Evolutionary conservation across 2,329 filamentous ascomycete genomes (phyloP).

Genomic region (Plenodomus biglobosus): DNA sequence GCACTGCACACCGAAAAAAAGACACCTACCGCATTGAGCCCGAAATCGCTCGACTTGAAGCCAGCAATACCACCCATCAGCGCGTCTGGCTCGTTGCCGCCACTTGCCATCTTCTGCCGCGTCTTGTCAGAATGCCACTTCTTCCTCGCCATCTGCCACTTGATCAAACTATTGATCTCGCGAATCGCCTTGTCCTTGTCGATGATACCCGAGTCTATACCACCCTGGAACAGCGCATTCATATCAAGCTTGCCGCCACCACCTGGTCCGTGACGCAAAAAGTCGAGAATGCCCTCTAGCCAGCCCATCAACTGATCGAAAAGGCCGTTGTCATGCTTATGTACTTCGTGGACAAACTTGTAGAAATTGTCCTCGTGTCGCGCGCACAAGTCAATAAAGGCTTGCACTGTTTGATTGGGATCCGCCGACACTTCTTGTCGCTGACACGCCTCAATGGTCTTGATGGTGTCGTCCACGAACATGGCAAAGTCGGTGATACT

Average conservation of each 20-base stretch:
- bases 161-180: constrained; percentile 84
- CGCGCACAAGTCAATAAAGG: constrained; percentile 94
- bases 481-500: constrained; percentile 94
- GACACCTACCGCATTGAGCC: constrained; percentile 70
- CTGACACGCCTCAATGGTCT: constrained; percentile 69
- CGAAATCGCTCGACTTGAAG: constrained; percentile 85
- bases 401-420: constrained; percentile 96
- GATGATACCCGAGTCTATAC: constrained; percentile 65
- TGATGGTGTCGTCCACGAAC: constrained; percentile 91
- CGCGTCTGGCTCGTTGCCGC: constrained; percentile 52
- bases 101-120: constrained; percentile 96
- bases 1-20: background rate
- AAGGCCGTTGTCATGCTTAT: constrained; percentile 92
- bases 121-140: constrained; percentile 99
- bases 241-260: constrained; percentile 86
- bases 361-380: constrained; percentile 97
- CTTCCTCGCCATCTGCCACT: constrained; percentile 94
- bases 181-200: constrained; percentile 70
- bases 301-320: constrained; percentile 96
- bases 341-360: constrained; percentile 98
- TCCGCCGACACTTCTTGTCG: constrained; percentile 85
- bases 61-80: constrained; percentile 46
- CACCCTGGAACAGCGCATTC: constrained; percentile 87
- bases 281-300: constrained; percentile 94
- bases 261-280: constrained; percentile 78